Evolutionary conservation across 2,329 filamentous ascomycete species (phyloP), one percentile per base, ranked within the genome.

Genomic region (Trichoderma sp.): DNA sequence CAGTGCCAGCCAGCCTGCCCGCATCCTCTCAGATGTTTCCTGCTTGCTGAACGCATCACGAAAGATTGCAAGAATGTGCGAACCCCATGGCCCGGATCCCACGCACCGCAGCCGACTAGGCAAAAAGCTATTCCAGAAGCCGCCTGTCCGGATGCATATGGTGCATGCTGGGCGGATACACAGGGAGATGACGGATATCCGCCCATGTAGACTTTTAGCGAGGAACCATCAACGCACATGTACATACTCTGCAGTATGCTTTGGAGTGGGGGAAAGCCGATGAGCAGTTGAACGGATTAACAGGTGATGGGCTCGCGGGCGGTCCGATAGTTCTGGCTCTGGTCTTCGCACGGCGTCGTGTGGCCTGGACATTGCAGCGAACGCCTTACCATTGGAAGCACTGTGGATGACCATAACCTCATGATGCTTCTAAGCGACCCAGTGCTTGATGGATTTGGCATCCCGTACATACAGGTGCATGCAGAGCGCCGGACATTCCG

Each of bases 311-410:
- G 64, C 59, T 39, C 37, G 53, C 59, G 64, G 67, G 64, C 67
- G 67, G 67, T 64, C 67, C 67, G 67, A 68, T 68, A 68, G 45
- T 42, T 25, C 22, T 54, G 52, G n/a, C 25, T 52, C 22, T 52
- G 48, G 35, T 15, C 12, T 42, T 35, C 22, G 45, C 42, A 25
- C 29, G 34, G 58, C 58, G 45, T 61, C 45, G 61, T 42, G 13
- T 56, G 61, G 50, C n/a, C 35, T 27, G n/a, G 61, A 1, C 25
- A 4, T 12, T 56, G 50, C 63, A 54, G 45, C 45, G 32, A 45
- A 57, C 63, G 25, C 25, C 17, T 57, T 27, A 65, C 48, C 54
- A 48, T 53, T 39, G 45, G 56, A n/a, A 27, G 27, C 56, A 61
- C 64, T 60, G 42, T 65, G 56, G 48, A 35, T 65, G 63, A 57